Evolutionary conservation across 163 green algal genomes (phyloP).

Genomic region (Prototheca stagnorum): DNA sequence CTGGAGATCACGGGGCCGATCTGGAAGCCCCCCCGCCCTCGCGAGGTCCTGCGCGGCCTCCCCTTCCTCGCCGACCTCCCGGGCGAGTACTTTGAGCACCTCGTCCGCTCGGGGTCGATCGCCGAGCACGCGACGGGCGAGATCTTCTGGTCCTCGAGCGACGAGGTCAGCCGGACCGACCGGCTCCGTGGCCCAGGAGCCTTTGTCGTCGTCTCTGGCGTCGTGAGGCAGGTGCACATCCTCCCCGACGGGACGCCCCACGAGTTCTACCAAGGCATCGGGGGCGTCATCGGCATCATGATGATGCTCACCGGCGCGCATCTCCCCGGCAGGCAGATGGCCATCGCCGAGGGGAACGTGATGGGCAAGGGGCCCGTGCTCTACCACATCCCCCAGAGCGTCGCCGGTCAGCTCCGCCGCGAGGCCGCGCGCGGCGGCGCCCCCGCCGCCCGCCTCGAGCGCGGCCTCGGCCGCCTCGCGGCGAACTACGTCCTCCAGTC

Average conservation of each 20-base stretch:
- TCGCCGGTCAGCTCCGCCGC: constrained; percentile 15
- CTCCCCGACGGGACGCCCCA: constrained; percentile 8
- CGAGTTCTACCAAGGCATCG: constrained; percentile 43
- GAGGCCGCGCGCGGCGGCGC: constrained; percentile 12
- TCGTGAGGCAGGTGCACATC: constrained; percentile 9
- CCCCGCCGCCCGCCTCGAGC: constrained; percentile 7
- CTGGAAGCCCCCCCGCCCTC: constrained; percentile 27
- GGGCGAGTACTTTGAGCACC: constrained; percentile 5
- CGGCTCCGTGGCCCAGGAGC: constrained; percentile 1
- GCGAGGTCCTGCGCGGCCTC: constrained; percentile 30
- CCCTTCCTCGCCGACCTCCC: constrained; percentile 34
- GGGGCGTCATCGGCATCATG: constrained; percentile 35
- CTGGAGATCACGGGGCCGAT: constrained; percentile 36
- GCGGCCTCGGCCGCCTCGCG: constrained; percentile 4
- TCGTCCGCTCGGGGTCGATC: constrained; percentile 7
- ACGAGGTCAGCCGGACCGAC: not conserved
- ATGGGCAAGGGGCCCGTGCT: constrained; percentile 63
- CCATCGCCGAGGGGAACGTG: constrained; percentile 47
- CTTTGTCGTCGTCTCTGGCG: constrained; percentile 15
- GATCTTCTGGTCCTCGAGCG: constrained; percentile 4
- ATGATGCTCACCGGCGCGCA: constrained; percentile 14
- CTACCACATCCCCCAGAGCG: constrained; percentile 41
- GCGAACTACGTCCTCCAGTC: constrained; percentile 6
- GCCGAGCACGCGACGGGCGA: constrained; percentile 6
- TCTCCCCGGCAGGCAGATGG: constrained; percentile 20